Conservation (phyloP, 805 yeast species). For the Pichia exigua region DNA sequence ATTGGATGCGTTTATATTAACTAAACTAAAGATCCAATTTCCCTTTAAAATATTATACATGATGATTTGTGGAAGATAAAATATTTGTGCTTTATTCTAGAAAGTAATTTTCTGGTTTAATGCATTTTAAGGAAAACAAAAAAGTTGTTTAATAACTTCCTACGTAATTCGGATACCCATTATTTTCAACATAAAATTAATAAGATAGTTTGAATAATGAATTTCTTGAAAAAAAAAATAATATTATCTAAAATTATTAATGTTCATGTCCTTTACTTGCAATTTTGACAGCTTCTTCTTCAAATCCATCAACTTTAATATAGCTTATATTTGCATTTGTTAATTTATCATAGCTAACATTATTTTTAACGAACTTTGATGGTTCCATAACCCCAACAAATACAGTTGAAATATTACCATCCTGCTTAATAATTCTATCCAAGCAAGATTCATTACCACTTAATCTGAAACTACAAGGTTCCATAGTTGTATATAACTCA, state of each 20-base stretch:
- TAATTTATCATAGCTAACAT: constrained; percentile 53
- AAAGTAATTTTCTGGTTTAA: too few relatives aligned
- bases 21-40: too few relatives aligned
- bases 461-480: constrained; percentile 83
- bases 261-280: constrained; percentile 72
- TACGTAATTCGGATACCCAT: too few relatives aligned
- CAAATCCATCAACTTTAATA: constrained; percentile 76
- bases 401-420: constrained; percentile 40
- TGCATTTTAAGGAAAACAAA: too few relatives aligned
- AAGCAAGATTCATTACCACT: constrained; percentile 90
- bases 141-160: too few relatives aligned
- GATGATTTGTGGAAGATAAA: too few relatives aligned
- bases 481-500: constrained; percentile 91
- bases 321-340: constrained; percentile 57
- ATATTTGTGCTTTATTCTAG: too few relatives aligned
- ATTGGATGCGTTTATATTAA: too few relatives aligned
- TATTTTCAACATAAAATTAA: too few relatives aligned
- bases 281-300: constrained; percentile 54
- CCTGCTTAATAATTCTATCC: constrained; percentile 51
- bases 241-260: not conserved
- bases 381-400: constrained; percentile 94
- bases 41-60: too few relatives aligned
- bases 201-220: too few relatives aligned
- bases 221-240: too few relatives aligned
- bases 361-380: constrained; percentile 73